These are phyloP conservation scores for Corynascus novoguineensis DNA, from an alignment of 495 filamentous ascomycete genomes.

Conservation along the genomic window DNA sequence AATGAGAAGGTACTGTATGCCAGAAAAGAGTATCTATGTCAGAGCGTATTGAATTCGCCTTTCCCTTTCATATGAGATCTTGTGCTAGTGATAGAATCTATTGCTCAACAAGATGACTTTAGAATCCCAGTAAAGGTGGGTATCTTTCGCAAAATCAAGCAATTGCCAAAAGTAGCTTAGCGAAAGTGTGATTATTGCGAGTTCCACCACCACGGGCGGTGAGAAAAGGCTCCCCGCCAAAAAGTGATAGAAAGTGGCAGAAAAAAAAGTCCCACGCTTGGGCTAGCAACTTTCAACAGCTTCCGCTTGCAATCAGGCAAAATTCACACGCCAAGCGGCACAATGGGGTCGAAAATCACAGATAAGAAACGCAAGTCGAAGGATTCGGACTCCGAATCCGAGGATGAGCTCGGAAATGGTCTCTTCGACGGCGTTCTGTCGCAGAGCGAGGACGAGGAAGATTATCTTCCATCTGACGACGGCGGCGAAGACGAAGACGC, in stretches of 20 bases:
- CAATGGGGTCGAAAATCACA: slow-evolving; percentile 36
- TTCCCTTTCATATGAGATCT: neutral
- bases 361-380: slow-evolving; percentile 44
- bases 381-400: slow-evolving; percentile 29
- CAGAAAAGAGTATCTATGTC: no score
- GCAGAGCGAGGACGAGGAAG: slow-evolving; percentile 30
- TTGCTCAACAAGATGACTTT: no score
- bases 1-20: no score
- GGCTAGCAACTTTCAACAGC: slow-evolving; percentile 19
- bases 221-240: slow-evolving; percentile 21
- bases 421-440: slow-evolving; percentile 33
- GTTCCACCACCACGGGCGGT: slow-evolving; percentile 19
- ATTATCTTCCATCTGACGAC: slow-evolving; percentile 15
- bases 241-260: slow-evolving; percentile 23
- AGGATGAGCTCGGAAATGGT: slow-evolving; percentile 29
- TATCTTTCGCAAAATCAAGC: neutral
- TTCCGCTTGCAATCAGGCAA: slow-evolving; percentile 4
- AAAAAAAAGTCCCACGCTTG: slow-evolving; percentile 27
- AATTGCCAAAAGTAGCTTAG: slow-evolving; percentile 1
- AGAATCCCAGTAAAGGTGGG: neutral
- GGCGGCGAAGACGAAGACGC: slow-evolving; percentile 18
- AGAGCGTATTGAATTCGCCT: no score
- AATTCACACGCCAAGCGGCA: slow-evolving; percentile 14
- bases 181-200: neutral
- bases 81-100: neutral